Percentiles rank a stretch among this genome's conserved stretches.
phyloP scores from a whole-genome alignment of 2,329 filamentous ascomycete genomes.

The Graphilbum ipis-grandicollis region DNA sequence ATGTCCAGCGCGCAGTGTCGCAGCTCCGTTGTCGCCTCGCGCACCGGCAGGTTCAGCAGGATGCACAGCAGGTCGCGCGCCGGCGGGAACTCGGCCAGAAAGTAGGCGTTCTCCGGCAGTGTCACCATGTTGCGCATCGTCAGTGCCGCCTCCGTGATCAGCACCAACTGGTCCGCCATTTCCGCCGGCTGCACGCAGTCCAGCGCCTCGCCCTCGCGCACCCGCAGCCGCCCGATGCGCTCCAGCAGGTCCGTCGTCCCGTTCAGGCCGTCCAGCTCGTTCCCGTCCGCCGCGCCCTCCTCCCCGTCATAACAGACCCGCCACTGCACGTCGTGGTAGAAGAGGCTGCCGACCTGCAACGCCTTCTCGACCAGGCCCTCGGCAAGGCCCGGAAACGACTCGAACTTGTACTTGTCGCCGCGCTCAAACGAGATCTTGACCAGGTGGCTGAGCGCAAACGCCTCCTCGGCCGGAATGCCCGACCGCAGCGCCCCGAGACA shows the following conservation, averaged over 20 bases:
- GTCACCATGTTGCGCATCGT: slow-evolving; percentile 95
- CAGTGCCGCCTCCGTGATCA: slow-evolving; percentile 71
- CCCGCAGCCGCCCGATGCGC: slow-evolving; percentile 48
- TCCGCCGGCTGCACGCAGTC: slow-evolving; percentile 57
- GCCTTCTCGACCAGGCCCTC: slow-evolving; percentile 79
- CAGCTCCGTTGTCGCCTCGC: slow-evolving; percentile 60
- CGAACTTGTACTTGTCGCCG: slow-evolving; percentile 90
- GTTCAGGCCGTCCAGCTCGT: slow-evolving; percentile 35
- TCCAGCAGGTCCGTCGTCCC: slow-evolving; percentile 59
- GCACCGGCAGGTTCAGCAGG: slow-evolving; percentile 56
- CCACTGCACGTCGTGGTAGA: slow-evolving; percentile 64
- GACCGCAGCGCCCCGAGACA: slow-evolving; percentile 74
- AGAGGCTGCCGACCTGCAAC: slow-evolving; percentile 59
- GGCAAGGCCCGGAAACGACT: slow-evolving; percentile 73
- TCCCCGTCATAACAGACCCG: slow-evolving; percentile 48
- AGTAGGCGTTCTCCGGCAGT: slow-evolving; percentile 71
- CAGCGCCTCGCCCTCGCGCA: slow-evolving; percentile 37
- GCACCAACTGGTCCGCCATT: slow-evolving; percentile 52
- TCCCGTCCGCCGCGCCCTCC: slow-evolving; percentile 34
- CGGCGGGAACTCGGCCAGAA: slow-evolving; percentile 57
- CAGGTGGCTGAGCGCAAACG: slow-evolving; percentile 84
- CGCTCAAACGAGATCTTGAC: slow-evolving; percentile 92
- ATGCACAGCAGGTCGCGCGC: slow-evolving; percentile 74
- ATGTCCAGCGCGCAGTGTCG: slow-evolving; percentile 87
- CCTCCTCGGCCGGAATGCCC: slow-evolving; percentile 61